phyloP scores from a whole-genome alignment of 176 grass and related monocot species.

The Carex myosuroides region DNA sequence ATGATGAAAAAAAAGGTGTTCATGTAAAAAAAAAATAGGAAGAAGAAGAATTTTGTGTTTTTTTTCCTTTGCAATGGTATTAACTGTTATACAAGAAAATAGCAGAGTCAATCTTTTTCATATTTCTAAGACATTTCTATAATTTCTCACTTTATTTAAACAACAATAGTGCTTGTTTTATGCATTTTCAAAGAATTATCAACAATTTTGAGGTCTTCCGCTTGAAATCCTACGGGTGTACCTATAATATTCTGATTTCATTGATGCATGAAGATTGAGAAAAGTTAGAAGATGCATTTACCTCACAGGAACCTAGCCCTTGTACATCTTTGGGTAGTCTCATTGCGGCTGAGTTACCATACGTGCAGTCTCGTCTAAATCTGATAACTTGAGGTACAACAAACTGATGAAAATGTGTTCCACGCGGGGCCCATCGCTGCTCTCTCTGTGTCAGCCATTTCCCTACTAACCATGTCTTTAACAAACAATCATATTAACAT shows the following conservation, averaged over 20 bases:
- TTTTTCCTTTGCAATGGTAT: too few relatives aligned
- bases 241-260: not conserved
- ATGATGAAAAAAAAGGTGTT: not conserved
- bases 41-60: too few relatives aligned
- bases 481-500: not conserved
- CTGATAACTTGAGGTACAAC: constrained; percentile 84
- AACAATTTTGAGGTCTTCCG: not conserved
- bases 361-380: constrained; percentile 83
- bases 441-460: constrained; percentile 83
- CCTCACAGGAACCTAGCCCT: constrained; percentile 77
- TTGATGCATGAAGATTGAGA: not conserved
- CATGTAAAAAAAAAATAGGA: not conserved
- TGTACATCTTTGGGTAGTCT: constrained; percentile 79
- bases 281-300: constrained; percentile 9
- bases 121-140: not conserved
- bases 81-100: not conserved
- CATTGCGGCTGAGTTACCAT: constrained; percentile 86
- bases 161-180: not conserved
- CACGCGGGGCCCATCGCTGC: constrained; percentile 69
- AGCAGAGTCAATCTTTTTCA: not conserved
- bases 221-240: too few relatives aligned
- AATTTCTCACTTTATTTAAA: not conserved
- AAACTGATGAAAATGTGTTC: constrained; percentile 98
- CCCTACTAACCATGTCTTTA: constrained; percentile 83
- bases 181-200: not conserved